Conservation (phyloP, 2,329 filamentous ascomycete species). For the Neophaeococcomyces mojaviensis region DNA sequence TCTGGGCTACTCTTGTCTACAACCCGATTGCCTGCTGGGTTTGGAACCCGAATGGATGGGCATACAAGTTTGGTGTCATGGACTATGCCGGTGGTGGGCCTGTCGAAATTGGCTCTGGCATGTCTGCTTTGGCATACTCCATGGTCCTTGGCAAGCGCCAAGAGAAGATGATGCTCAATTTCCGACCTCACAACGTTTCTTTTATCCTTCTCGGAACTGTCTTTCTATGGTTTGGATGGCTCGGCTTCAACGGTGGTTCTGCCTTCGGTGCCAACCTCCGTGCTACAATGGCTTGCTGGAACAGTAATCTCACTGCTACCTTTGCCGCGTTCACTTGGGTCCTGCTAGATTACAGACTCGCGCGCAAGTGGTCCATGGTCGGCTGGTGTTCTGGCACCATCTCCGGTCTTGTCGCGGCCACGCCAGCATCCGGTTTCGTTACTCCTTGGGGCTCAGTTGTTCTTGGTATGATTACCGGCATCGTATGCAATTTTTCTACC, state of each 20-base stretch:
- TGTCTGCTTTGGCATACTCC: slow-evolving; percentile 90
- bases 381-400: slow-evolving; percentile 89
- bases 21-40: slow-evolving; percentile 94
- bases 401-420: slow-evolving; percentile 79
- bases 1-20: slow-evolving; percentile 96
- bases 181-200: slow-evolving; percentile 97
- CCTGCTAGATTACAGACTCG: slow-evolving; percentile 87
- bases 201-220: slow-evolving; percentile 92
- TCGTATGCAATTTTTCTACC: slow-evolving; percentile 75
- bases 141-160: slow-evolving; percentile 92
- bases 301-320: slow-evolving; percentile 86
- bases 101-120: slow-evolving; percentile 91
- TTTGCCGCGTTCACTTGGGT: slow-evolving; percentile 92
- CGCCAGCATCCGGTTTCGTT: slow-evolving; percentile 75
- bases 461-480: slow-evolving; percentile 54
- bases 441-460: slow-evolving; percentile 56
- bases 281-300: slow-evolving; percentile 96
- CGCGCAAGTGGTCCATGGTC: slow-evolving; percentile 89
- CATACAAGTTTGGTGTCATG: slow-evolving; percentile 78
- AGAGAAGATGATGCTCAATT: slow-evolving; percentile 99
- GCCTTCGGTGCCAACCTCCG: slow-evolving; percentile 89
- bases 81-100: slow-evolving; percentile 96
- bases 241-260: slow-evolving; percentile 97
- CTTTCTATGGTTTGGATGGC: slow-evolving; percentile 97
- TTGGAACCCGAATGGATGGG: slow-evolving; percentile 95